A percentile compares a stretch with the other conserved stretches of the same genome.
phyloP scores from a whole-genome alignment of 148 eudicot species.

The Camellia lanceoleosa region DNA sequence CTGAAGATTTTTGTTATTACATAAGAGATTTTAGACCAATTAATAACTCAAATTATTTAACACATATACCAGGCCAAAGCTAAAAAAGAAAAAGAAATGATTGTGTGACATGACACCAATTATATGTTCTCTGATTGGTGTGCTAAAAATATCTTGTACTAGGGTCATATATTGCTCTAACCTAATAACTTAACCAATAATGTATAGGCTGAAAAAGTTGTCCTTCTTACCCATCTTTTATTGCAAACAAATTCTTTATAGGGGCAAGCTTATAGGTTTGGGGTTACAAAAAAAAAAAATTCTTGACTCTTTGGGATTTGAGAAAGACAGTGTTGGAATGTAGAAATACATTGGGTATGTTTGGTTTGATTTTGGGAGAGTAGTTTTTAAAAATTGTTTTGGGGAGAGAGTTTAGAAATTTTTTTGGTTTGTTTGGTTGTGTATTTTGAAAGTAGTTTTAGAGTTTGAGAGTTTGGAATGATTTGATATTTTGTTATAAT shows the following conservation, averaged over 20 bases:
- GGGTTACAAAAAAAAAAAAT: neutral
- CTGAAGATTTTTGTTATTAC: neutral
- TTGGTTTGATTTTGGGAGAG: too few relatives aligned
- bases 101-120: neutral
- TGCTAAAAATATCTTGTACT: neutral
- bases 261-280: neutral
- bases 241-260: neutral
- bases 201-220: neutral
- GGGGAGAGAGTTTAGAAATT: too few relatives aligned
- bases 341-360: neutral
- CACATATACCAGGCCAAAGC: neutral
- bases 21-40: neutral
- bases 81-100: neutral
- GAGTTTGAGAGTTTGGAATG: too few relatives aligned
- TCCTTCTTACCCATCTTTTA: neutral
- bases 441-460: too few relatives aligned
- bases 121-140: neutral
- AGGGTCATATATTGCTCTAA: neutral
- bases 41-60: neutral
- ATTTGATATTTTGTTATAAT: too few relatives aligned
- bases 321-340: neutral
- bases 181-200: neutral
- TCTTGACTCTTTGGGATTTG: neutral
- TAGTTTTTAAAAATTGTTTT: too few relatives aligned
- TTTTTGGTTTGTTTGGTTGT: too few relatives aligned